Evolutionary conservation across 2,329 filamentous ascomycete genomes (phyloP), one percentile per base, ranked within the genome.

Genomic region (Xylaria hypoxylon): DNA sequence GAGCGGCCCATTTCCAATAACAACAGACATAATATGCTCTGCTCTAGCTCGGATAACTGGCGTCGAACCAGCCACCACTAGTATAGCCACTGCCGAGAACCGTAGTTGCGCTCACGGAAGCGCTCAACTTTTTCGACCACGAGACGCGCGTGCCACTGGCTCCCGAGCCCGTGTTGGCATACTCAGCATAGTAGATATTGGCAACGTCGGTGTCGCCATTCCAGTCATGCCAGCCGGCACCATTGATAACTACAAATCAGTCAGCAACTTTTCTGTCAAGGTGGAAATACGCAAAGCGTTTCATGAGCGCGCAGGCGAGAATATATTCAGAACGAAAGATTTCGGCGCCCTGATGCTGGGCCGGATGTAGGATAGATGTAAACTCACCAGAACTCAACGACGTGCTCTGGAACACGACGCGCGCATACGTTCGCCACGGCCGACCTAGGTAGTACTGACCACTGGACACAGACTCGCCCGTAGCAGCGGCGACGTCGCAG

Each of bases 191-290:
- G 28, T 80, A 76, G 1, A 90, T 84, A 48, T 86, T 78, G 38
- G 79, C 80, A 1, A 85, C 88, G 40, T 82, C 80, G n/a, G 80
- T 74, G 48, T 83, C 79, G 2, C 79, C 79, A 64, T 82, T 82
- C 89, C 89, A 91, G 31, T 79, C 73, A 2, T 71, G 75, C 88
- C 89, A 91, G 0, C 89, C 89, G 0, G 83, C 83, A 1, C 80
- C 65, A 71, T 90, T 89, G 72, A 91, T 83, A 22, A 90, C 86
- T 26, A 50, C 10, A 42, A 28, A 28, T 6, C 3, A 50, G 24
- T 50, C 17, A 56, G 51, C 31, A 47, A 22, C 11, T 31, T 35
- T 13, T 15, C 24, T 42, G 5, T 13, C 24, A 24, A 6, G 19
- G 22, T 15, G 1, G 11, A 19, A 3, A 13, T 11, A 52, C 19